Evolutionary conservation across 306 rosid genomes (phyloP).

Genomic region (Rosa persica): DNA sequence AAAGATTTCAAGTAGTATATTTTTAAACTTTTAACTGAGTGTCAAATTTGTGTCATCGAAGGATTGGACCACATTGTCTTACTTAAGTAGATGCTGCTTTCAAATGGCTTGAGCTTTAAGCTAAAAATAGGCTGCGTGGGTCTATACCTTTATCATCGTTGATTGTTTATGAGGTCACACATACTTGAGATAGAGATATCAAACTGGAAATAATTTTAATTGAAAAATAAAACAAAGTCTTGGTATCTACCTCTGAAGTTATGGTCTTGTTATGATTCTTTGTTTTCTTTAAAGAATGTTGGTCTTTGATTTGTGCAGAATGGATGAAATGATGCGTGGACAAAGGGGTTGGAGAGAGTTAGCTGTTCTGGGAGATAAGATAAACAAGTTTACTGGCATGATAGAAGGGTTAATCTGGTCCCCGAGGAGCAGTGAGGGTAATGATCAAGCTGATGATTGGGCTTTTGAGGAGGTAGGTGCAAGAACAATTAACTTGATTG

Average conservation of each 20-base stretch:
- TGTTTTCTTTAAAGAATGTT: slow-evolving; percentile 5
- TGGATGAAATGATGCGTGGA: slow-evolving; percentile 99
- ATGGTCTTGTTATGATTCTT: neutral
- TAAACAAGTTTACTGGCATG: slow-evolving; percentile 92
- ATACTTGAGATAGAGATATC: slow-evolving; percentile 3
- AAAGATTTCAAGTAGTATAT: neutral
- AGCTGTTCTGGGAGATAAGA: slow-evolving; percentile 85
- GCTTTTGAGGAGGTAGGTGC: slow-evolving; percentile 83
- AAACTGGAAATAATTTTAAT: neutral
- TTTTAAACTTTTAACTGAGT: neutral
- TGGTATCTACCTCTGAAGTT: neutral
- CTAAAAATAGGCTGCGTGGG: neutral
- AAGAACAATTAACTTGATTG: slow-evolving; percentile 19
- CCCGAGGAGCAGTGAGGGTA: slow-evolving; percentile 64
- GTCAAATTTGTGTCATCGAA: neutral
- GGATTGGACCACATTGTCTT: neutral
- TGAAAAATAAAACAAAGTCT: neutral
- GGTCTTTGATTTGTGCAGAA: slow-evolving; percentile 49
- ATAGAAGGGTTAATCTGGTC: slow-evolving; percentile 98
- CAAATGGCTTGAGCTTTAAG: neutral
- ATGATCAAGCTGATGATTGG: slow-evolving; percentile 71
- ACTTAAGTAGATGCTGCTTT: neutral
- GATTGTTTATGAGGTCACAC: neutral
- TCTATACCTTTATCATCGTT: neutral
- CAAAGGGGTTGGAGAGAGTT: slow-evolving; percentile 99